A percentile compares a stretch with the other conserved stretches of the same genome.
phyloP scores from a whole-genome alignment of 768 basidiomycete genomes.

The Agrocybe pediades region DNA sequence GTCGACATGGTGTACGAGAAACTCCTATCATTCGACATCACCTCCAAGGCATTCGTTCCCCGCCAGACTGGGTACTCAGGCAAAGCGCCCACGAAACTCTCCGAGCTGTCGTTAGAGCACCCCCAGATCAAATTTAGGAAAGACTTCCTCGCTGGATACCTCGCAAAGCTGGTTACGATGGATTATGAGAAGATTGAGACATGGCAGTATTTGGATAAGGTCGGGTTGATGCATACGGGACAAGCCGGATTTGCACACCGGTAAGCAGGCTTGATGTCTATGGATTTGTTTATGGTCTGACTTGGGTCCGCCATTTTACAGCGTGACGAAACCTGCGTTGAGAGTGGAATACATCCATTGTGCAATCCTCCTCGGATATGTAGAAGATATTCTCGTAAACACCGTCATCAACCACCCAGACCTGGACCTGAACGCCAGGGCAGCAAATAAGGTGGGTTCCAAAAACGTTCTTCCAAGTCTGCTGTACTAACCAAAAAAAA shows the following conservation, averaged over 20 bases:
- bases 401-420: slow-evolving; percentile 43
- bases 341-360: slow-evolving; percentile 42
- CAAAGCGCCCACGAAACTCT: slow-evolving; percentile 33
- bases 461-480: too few species aligned
- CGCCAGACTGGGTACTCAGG: slow-evolving; percentile 44
- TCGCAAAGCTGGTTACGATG: slow-evolving; percentile 40
- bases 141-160: slow-evolving; percentile 35
- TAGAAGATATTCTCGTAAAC: slow-evolving; percentile 45
- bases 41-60: slow-evolving; percentile 37
- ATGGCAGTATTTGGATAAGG: slow-evolving; percentile 50
- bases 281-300: neutral
- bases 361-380: slow-evolving; percentile 43
- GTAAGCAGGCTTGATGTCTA: slow-evolving; percentile 24
- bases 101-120: slow-evolving; percentile 42
- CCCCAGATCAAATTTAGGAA: slow-evolving; percentile 51
- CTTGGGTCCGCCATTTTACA: slow-evolving; percentile 4
- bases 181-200: slow-evolving; percentile 42
- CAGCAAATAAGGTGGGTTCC: slow-evolving; percentile 43
- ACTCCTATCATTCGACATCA: slow-evolving; percentile 43
- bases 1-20: slow-evolving; percentile 49
- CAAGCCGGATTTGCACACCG: slow-evolving; percentile 43
- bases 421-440: slow-evolving; percentile 36
- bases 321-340: slow-evolving; percentile 29
- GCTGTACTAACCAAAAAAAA: neutral
- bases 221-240: slow-evolving; percentile 53